Evolutionary conservation across 306 rosid species (phyloP).

Genomic region (Pueraria montana): DNA sequence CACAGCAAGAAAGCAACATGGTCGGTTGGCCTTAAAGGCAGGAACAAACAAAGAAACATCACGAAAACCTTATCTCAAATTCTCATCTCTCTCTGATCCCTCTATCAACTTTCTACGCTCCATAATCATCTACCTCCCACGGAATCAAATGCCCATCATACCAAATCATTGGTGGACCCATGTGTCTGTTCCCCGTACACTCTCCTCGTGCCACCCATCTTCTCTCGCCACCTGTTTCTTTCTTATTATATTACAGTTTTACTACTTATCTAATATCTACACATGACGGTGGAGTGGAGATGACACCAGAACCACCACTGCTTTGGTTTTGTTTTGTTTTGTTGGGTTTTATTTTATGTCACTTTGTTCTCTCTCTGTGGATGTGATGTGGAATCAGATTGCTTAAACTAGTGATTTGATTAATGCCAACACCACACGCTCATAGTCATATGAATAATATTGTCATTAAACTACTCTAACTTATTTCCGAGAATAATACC

Average conservation of each 20-base stretch:
- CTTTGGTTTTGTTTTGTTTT: background rate
- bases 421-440: conserved; percentile 29
- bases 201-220: conserved; percentile 44
- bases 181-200: conserved; percentile 48
- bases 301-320: conserved; percentile 68
- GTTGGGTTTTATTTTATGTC: conserved; percentile 57
- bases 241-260: background rate
- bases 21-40: conserved; percentile 66
- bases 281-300: conserved; percentile 49
- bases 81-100: conserved; percentile 3
- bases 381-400: conserved; percentile 46
- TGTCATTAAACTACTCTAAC: too few relatives aligned
- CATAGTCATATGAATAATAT: too few relatives aligned
- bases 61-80: conserved; percentile 66
- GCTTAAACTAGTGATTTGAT: conserved; percentile 39
- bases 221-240: conserved; percentile 41
- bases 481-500: too few relatives aligned
- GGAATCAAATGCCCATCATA: conserved; percentile 88
- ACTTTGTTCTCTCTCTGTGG: conserved; percentile 37
- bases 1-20: conserved; percentile 37
- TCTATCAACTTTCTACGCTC: conserved; percentile 63
- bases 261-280: background rate
- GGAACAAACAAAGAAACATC: conserved; percentile 46
- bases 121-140: conserved; percentile 71
- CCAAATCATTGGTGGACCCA: conserved; percentile 87